phyloP scores from a whole-genome alignment of 164 flowering plant genomes.

The Piper betle region DNA sequence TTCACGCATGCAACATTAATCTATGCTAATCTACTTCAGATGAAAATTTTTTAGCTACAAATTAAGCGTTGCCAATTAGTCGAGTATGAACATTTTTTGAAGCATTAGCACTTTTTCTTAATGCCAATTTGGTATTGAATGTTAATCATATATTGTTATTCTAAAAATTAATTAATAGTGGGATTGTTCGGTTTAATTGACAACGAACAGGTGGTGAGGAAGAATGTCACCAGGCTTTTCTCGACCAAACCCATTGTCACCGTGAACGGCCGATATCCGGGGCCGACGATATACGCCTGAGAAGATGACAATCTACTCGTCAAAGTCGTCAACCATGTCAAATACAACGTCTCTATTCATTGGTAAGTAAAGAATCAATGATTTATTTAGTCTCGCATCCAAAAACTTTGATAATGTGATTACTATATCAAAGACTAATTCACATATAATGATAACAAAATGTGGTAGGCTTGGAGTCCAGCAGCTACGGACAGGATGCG shows the following conservation, averaged over 20 bases:
- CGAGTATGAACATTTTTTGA: too few relatives aligned
- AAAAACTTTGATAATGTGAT: too few relatives aligned
- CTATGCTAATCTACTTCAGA: too few relatives aligned
- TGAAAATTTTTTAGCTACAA: too few relatives aligned
- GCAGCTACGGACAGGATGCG: slow-evolving; percentile 75
- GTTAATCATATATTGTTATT: not conserved
- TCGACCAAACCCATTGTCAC: slow-evolving; percentile 38
- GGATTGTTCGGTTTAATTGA: not conserved
- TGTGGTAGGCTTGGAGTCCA: slow-evolving; percentile 59
- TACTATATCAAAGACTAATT: too few relatives aligned
- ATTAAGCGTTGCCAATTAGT: too few relatives aligned
- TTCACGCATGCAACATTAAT: too few relatives aligned
- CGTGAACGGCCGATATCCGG: slow-evolving; percentile 39
- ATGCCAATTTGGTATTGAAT: not conserved
- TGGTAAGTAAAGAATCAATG: slow-evolving; percentile 17
- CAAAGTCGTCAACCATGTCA: slow-evolving; percentile 38
- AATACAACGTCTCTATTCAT: slow-evolving; percentile 36
- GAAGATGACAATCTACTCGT: slow-evolving; percentile 38
- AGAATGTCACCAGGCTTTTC: slow-evolving; percentile 25
- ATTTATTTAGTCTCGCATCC: too few relatives aligned
- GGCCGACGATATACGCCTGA: slow-evolving; percentile 38
- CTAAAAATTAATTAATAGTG: not conserved
- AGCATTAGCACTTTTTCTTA: not conserved
- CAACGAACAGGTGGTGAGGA: slow-evolving; percentile 31
- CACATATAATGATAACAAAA: too few relatives aligned